phyloP scores from a whole-genome alignment of 192 early-diverging fungal genomes.

The Coemansia sp. region DNA sequence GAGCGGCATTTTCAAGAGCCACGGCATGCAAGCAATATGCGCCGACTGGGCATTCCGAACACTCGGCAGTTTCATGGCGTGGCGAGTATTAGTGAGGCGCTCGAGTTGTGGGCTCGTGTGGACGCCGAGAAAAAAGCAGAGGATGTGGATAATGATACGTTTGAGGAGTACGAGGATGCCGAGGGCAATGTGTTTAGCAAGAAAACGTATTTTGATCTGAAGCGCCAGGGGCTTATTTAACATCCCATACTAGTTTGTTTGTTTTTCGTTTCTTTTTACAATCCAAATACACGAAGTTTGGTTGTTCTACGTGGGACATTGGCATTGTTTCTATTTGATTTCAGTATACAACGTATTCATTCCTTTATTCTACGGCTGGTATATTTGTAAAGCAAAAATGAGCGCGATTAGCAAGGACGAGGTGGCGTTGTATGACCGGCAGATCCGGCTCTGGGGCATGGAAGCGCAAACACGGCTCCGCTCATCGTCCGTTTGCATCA shows the following conservation, averaged over 20 bases:
- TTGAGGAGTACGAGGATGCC: slow-evolving; percentile 87
- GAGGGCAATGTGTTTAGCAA: slow-evolving; percentile 87
- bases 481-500: slow-evolving; percentile 70
- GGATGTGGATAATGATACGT: slow-evolving; percentile 69
- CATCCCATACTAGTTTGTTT: background rate
- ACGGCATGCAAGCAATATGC: slow-evolving; percentile 93
- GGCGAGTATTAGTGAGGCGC: slow-evolving; percentile 83
- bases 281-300: background rate
- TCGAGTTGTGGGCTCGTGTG: slow-evolving; percentile 81
- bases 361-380: no score
- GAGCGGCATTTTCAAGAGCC: slow-evolving; percentile 95
- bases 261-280: background rate
- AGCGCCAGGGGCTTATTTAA: slow-evolving; percentile 77
- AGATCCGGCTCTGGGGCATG: slow-evolving; percentile 96
- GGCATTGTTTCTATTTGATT: no score
- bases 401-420: slow-evolving; percentile 65
- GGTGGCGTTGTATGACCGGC: slow-evolving; percentile 91
- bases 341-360: no score
- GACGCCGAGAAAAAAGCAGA: slow-evolving; percentile 66
- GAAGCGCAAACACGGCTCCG: slow-evolving; percentile 89
- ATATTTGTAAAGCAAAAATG: slow-evolving; percentile 2
- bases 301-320: no score
- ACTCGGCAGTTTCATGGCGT: slow-evolving; percentile 89
- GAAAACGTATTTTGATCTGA: slow-evolving; percentile 82
- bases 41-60: slow-evolving; percentile 85